phyloP scores from a whole-genome alignment of 352 stramenopile species.

The Globisporangium barbulae region DNA sequence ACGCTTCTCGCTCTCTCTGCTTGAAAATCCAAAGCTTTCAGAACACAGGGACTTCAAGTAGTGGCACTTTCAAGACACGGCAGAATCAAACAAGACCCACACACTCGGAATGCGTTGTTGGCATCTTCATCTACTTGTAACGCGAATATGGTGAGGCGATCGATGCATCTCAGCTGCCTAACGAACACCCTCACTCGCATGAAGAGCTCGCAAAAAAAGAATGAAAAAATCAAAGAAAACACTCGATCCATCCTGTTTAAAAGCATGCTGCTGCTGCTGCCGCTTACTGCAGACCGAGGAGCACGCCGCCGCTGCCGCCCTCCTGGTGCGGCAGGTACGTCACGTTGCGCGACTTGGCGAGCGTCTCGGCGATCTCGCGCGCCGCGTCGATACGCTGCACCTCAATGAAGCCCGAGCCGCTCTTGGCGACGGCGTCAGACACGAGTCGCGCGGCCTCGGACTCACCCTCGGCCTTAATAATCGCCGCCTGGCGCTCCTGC shows the following conservation, averaged over 20 bases:
- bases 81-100: no score
- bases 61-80: no score
- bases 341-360: slow-evolving; percentile 97
- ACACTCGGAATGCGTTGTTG: no score
- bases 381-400: slow-evolving; percentile 99
- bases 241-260: background rate
- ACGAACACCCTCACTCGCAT: no score
- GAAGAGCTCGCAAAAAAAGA: no score
- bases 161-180: no score
- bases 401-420: slow-evolving; percentile 98
- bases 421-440: slow-evolving; percentile 97
- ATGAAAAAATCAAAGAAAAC: no score
- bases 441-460: slow-evolving; percentile 98
- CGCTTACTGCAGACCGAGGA: slow-evolving; percentile 78
- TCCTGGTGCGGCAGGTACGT: slow-evolving; percentile 97
- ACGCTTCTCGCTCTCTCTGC: no score
- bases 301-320: slow-evolving; percentile 78
- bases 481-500: slow-evolving; percentile 93
- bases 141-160: no score
- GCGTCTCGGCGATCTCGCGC: slow-evolving; percentile 98
- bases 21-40: no score
- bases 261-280: background rate
- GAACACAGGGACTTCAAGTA: no score
- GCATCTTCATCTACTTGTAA: no score
- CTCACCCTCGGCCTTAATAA: slow-evolving; percentile 96